A percentile compares a stretch with the other conserved stretches of the same genome.
phyloP scores from a whole-genome alignment of 257 asterid species.

The Echium plantagineum region DNA sequence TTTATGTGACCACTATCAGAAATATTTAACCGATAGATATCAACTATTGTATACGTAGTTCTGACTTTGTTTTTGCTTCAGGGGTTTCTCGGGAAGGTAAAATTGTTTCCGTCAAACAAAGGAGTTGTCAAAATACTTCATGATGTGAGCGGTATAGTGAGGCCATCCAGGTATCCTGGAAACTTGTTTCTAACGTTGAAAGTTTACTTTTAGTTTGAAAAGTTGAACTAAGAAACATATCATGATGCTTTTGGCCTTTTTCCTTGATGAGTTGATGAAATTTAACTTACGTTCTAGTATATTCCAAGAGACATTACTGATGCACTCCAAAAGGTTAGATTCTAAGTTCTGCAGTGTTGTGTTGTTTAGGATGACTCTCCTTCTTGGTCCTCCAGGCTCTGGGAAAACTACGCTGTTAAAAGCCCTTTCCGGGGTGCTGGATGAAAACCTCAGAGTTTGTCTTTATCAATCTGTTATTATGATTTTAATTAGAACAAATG shows the following conservation, averaged over 20 bases:
- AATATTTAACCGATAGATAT: too few relatives aligned
- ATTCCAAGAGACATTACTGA: too few relatives aligned
- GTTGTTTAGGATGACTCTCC: constrained; percentile 61
- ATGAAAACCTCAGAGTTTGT: constrained; percentile 55
- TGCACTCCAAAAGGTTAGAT: neutral
- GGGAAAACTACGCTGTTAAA: constrained; percentile 75
- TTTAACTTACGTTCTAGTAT: too few relatives aligned
- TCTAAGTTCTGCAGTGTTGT: neutral
- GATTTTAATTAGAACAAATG: neutral
- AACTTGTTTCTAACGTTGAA: neutral
- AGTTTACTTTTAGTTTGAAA: too few relatives aligned
- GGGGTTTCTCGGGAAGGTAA: constrained; percentile 45
- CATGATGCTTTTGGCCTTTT: too few relatives aligned
- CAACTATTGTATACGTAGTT: neutral
- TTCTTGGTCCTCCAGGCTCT: constrained; percentile 89
- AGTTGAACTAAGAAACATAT: too few relatives aligned
- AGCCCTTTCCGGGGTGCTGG: constrained; percentile 68
- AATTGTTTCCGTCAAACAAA: constrained; percentile 65
- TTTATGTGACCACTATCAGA: neutral
- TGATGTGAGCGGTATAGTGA: constrained; percentile 63
- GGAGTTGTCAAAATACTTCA: constrained; percentile 52
- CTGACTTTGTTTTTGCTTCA: constrained; percentile 11
- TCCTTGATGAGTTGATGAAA: too few relatives aligned
- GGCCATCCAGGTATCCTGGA: constrained; percentile 59
- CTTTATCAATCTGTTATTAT: neutral